A percentile compares a stretch with the other conserved stretches of the same genome.
These are phyloP conservation scores for Kodamaea jinghongensis DNA, from an alignment of 805 yeast genomes.

Conservation along the genomic window DNA sequence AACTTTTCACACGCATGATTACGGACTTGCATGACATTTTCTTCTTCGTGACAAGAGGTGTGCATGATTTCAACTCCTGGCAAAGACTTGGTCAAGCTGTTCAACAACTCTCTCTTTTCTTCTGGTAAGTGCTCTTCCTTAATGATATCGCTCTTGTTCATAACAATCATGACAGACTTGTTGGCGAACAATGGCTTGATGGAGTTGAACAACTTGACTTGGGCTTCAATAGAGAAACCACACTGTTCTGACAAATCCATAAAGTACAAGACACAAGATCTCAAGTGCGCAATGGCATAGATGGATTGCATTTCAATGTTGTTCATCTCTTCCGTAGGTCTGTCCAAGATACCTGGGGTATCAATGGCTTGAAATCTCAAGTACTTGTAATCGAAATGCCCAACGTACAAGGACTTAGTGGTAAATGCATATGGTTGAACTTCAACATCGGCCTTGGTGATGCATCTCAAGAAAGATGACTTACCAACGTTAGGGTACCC, in stretches of 20 bases:
- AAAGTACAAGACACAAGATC: slow-evolving; percentile 94
- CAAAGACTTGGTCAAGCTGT: slow-evolving; percentile 53
- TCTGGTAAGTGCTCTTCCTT: slow-evolving; percentile 77
- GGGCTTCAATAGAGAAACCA: slow-evolving; percentile 96
- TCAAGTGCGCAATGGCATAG: slow-evolving; percentile 96
- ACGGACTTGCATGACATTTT: slow-evolving; percentile 92
- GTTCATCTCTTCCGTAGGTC: slow-evolving; percentile 99
- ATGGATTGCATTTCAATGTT: slow-evolving; percentile 99
- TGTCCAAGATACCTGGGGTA: slow-evolving; percentile 97
- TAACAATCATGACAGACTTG: slow-evolving; percentile 91
- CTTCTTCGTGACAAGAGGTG: slow-evolving; percentile 91
- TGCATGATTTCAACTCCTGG: slow-evolving; percentile 91
- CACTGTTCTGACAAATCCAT: slow-evolving; percentile 99
- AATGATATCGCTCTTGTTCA: slow-evolving; percentile 92
- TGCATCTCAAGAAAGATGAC: slow-evolving; percentile 87
- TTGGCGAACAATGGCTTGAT: slow-evolving; percentile 97
- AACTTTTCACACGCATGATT: slow-evolving; percentile 97
- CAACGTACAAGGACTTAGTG: slow-evolving; percentile 94
- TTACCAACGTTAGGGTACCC: slow-evolving; percentile 99
- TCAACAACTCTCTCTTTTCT: slow-evolving; percentile 68
- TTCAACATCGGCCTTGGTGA: slow-evolving; percentile 98
- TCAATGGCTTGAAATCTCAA: slow-evolving; percentile 98
- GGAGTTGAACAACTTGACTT: slow-evolving; percentile 93
- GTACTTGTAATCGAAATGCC: slow-evolving; percentile 98
- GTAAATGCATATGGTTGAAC: slow-evolving; percentile 99